Evolutionary conservation across 768 basidiomycete genomes (phyloP).

Genomic region (Candolleomyces eurysporus): DNA sequence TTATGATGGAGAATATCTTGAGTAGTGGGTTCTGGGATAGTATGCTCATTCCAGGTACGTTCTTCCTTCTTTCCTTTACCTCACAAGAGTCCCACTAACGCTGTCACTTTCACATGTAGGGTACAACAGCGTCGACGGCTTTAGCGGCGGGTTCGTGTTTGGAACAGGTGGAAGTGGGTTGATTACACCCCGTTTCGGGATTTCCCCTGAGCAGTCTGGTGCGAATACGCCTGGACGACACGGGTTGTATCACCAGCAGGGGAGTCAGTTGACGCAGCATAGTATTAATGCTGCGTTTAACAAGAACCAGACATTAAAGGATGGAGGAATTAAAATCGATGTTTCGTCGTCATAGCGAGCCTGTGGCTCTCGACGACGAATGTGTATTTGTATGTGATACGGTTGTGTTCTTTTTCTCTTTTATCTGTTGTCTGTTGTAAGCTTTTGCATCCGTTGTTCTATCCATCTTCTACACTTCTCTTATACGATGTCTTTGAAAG

Average conservation of each 20-base stretch:
- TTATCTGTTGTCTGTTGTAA: not conserved
- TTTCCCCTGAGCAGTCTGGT: conserved; percentile 61
- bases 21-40: conserved; percentile 85
- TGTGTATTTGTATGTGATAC: conserved; percentile 9
- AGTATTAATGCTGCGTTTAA: conserved; percentile 46
- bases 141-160: conserved; percentile 84
- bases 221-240: conserved; percentile 42
- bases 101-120: conserved; percentile 44
- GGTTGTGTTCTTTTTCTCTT: conserved; percentile 5
- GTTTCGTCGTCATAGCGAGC: conserved; percentile 16
- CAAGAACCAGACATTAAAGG: conserved; percentile 23
- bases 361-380: conserved; percentile 1
- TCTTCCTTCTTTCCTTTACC: not conserved
- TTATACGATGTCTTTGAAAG: not conserved
- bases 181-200: conserved; percentile 69
- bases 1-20: conserved; percentile 84
- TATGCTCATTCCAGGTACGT: conserved; percentile 80
- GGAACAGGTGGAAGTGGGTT: conserved; percentile 81
- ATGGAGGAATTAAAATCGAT: conserved; percentile 33
- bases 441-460: not conserved
- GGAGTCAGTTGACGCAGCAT: conserved; percentile 37
- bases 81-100: not conserved
- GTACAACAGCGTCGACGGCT: conserved; percentile 78
- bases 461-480: not conserved
- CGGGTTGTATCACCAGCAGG: conserved; percentile 9